Evolutionary conservation across 2,329 filamentous ascomycete genomes (phyloP).

Genomic region (Penicillium sp.): DNA sequence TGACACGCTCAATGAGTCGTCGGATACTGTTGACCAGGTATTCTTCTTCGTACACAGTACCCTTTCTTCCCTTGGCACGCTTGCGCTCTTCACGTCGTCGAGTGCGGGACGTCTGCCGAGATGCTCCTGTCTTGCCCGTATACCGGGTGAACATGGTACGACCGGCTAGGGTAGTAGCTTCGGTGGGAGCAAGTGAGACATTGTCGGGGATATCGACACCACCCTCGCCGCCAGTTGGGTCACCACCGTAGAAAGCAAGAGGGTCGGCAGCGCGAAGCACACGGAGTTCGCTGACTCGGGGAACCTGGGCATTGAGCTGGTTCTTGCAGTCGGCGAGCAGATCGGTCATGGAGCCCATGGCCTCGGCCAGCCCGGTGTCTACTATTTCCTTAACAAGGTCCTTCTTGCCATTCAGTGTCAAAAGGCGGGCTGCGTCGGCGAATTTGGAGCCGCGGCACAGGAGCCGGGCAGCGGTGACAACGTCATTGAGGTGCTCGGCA

Average conservation of each 20-base stretch:
- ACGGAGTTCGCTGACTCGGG: conserved; percentile 78
- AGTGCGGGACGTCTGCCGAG: conserved; percentile 79
- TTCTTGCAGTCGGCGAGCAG: conserved; percentile 88
- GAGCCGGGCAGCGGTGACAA: conserved; percentile 67
- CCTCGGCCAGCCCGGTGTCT: conserved; percentile 76
- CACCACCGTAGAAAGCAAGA: conserved; percentile 82
- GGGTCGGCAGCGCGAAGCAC: conserved; percentile 80
- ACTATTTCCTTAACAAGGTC: conserved; percentile 67
- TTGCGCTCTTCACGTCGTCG: conserved; percentile 89
- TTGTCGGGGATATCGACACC: conserved; percentile 82
- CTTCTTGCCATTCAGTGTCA: conserved; percentile 59
- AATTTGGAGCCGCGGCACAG: conserved; percentile 88
- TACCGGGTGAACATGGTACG: conserved; percentile 92
- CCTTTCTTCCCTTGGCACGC: conserved; percentile 89
- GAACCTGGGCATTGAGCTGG: conserved; percentile 80
- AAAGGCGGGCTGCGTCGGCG: conserved; percentile 79
- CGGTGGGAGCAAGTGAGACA: conserved; percentile 82
- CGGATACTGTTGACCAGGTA: conserved; percentile 88
- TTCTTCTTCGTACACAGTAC: conserved; percentile 96
- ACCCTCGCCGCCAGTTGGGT: conserved; percentile 53
- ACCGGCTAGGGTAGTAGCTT: conserved; percentile 70
- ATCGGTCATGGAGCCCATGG: conserved; percentile 79
- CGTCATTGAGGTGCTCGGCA: conserved; percentile 73
- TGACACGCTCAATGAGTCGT: conserved; percentile 78
- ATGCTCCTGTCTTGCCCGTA: conserved; percentile 64